Evolutionary conservation across 78 protist species (phyloP).

Genomic region (Dictyostelium capitatum): DNA sequence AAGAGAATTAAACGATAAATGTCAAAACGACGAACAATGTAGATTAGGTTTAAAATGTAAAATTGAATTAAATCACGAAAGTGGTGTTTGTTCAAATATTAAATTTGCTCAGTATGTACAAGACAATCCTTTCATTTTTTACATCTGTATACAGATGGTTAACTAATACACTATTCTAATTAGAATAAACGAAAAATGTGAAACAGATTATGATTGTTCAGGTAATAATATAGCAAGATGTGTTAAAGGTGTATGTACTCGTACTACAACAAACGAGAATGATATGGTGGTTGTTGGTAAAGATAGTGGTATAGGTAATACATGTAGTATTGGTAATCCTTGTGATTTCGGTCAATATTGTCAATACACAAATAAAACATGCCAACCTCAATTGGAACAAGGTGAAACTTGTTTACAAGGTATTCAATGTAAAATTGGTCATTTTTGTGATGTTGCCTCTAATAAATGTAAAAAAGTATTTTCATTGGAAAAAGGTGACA

Average conservation of each 20-base stretch:
- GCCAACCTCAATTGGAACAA: not conserved
- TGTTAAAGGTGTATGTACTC: no score
- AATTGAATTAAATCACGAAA: not conserved
- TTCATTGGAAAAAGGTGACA: not conserved
- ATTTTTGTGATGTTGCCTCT: constrained; percentile 1
- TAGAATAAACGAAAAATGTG: not conserved
- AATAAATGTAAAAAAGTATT: not conserved
- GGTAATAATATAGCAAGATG: not conserved
- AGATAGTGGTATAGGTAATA: not conserved
- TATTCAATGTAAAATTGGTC: not conserved
- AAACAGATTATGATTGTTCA: constrained; percentile 13
- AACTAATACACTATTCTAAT: not conserved
- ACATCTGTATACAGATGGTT: not conserved
- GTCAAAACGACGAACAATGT: constrained; percentile 16
- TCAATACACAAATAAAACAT: not conserved
- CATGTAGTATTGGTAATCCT: not conserved
- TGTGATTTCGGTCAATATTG: constrained; percentile 1
- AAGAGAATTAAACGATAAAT: not conserved
- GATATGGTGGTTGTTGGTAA: no score
- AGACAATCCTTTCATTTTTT: no score
- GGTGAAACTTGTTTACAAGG: not conserved
- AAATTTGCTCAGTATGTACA: constrained; percentile 15
- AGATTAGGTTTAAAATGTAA: constrained; percentile 10
- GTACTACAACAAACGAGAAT: no score
- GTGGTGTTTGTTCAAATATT: not conserved